These are phyloP conservation scores for Podospora australis DNA, from an alignment of 495 filamentous ascomycete genomes.

Conservation along the genomic window DNA sequence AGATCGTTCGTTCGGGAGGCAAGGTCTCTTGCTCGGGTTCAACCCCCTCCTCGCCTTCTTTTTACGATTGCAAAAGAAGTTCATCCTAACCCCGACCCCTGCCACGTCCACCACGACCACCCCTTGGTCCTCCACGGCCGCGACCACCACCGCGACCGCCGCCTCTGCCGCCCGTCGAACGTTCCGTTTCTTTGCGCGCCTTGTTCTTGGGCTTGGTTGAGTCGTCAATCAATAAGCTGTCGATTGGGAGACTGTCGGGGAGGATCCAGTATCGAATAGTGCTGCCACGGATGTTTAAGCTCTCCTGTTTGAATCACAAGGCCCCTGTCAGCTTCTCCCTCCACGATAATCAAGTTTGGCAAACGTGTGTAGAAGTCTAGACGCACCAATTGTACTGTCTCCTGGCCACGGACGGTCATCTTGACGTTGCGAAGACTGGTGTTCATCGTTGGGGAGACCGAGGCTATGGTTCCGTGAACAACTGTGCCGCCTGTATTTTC, in stretches of 20 bases:
- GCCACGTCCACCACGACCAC: constrained; percentile 16
- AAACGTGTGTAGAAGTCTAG: too few species aligned
- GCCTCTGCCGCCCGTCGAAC: constrained; percentile 51
- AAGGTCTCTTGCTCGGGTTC: too few species aligned
- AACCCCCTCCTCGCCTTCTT: too few species aligned
- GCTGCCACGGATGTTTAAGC: constrained; percentile 8
- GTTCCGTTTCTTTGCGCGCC: constrained; percentile 82
- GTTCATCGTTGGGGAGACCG: constrained; percentile 96
- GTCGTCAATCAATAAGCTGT: constrained; percentile 92
- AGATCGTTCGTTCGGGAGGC: too few species aligned
- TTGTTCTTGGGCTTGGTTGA: constrained; percentile 98
- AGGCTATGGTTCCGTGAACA: constrained; percentile 89
- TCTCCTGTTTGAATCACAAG: too few species aligned
- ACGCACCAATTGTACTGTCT: constrained; percentile 79
- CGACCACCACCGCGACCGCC: constrained; percentile 56
- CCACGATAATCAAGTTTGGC: too few species aligned
- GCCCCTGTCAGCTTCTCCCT: too few species aligned
- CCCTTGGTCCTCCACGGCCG: constrained; percentile 54
- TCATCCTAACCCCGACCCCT: constrained; percentile 15
- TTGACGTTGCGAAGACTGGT: constrained; percentile 88
- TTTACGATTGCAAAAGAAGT: too few species aligned
- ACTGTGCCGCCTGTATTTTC: constrained; percentile 62
- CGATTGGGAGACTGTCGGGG: constrained; percentile 87
- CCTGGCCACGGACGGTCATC: constrained; percentile 83
- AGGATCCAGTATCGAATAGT: constrained; percentile 46